phyloP scores from a whole-genome alignment of 2,329 filamentous ascomycete species.

The Xylaria sp. region DNA sequence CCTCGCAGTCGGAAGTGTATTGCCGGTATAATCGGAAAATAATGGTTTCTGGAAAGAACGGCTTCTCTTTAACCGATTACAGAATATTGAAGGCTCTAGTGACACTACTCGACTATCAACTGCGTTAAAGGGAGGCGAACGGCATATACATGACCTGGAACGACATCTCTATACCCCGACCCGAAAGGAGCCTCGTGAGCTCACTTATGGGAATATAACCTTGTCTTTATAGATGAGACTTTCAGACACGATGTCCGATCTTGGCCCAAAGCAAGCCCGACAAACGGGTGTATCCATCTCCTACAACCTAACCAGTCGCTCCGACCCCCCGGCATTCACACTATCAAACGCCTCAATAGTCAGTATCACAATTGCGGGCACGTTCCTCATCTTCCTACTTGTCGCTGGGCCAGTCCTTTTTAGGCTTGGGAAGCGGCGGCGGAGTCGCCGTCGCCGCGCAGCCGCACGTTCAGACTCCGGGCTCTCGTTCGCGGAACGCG shows the following conservation, averaged over 20 bases:
- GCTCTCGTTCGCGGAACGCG: conserved; percentile 17
- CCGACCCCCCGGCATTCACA: background rate
- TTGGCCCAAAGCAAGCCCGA: background rate
- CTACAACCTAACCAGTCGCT: background rate
- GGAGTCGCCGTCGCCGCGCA: conserved; percentile 35
- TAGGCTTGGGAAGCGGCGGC: conserved; percentile 44
- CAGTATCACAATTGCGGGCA: conserved; percentile 55
- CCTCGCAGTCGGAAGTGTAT: background rate
- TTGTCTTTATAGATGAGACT: background rate
- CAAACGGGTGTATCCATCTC: background rate
- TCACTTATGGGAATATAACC: background rate
- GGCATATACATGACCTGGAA: background rate
- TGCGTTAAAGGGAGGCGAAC: background rate
- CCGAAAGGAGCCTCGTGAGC: background rate
- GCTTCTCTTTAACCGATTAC: no score
- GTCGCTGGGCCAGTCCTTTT: conserved; percentile 51
- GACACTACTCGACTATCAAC: no score
- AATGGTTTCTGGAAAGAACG: no score
- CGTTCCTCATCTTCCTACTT: conserved; percentile 52
- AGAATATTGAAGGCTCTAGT: no score
- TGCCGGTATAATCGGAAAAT: background rate
- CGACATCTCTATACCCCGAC: background rate
- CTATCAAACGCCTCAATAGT: conserved; percentile 46
- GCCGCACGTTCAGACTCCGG: conserved; percentile 7
- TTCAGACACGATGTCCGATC: background rate